A percentile compares a stretch with the other conserved stretches of the same genome.
phyloP scores from a whole-genome alignment of 2,329 filamentous ascomycete genomes.

The Ophiostoma ulmi region DNA sequence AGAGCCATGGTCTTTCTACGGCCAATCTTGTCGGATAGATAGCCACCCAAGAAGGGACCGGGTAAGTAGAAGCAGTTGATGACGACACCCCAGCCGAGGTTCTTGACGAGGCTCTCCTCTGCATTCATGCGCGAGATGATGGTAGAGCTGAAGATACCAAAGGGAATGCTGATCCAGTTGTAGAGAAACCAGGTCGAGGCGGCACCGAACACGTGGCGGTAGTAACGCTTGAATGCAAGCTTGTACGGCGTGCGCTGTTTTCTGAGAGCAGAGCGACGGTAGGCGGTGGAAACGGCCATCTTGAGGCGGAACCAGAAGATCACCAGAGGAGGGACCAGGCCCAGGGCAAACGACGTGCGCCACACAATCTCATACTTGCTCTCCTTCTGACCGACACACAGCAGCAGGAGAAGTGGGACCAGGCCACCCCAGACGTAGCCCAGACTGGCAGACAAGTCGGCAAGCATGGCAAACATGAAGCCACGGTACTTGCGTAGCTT shows the following conservation, averaged over 20 bases:
- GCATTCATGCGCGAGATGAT: slow-evolving; percentile 44
- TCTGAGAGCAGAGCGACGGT: slow-evolving; percentile 28
- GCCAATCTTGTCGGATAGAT: slow-evolving; percentile 46
- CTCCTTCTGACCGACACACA: slow-evolving; percentile 10
- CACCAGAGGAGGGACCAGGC: slow-evolving; percentile 6
- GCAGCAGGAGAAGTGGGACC: slow-evolving; percentile 11
- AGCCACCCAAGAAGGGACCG: slow-evolving; percentile 44
- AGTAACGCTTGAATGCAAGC: slow-evolving; percentile 46
- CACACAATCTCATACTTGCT: slow-evolving; percentile 16
- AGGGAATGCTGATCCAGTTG: slow-evolving; percentile 43
- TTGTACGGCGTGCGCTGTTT: slow-evolving; percentile 44
- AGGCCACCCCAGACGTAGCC: slow-evolving; percentile 17
- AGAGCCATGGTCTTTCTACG: slow-evolving; percentile 48
- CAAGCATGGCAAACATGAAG: slow-evolving; percentile 41
- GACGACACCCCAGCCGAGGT: slow-evolving; percentile 42
- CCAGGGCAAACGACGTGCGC: slow-evolving; percentile 15
- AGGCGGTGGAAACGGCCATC: slow-evolving; percentile 33
- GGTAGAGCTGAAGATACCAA: slow-evolving; percentile 51
- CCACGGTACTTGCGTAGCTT: slow-evolving; percentile 36
- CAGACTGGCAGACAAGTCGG: slow-evolving; percentile 15
- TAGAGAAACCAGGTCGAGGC: slow-evolving; percentile 49
- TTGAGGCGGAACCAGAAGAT: slow-evolving; percentile 40
- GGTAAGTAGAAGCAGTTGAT: slow-evolving; percentile 50
- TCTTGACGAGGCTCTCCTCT: slow-evolving; percentile 40
- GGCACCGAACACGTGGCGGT: slow-evolving; percentile 45